A percentile compares a stretch with the other conserved stretches of the same genome.
These are phyloP conservation scores for Claviceps humidiphila DNA, from an alignment of 2,329 filamentous ascomycete genomes.

Conservation along the genomic window DNA sequence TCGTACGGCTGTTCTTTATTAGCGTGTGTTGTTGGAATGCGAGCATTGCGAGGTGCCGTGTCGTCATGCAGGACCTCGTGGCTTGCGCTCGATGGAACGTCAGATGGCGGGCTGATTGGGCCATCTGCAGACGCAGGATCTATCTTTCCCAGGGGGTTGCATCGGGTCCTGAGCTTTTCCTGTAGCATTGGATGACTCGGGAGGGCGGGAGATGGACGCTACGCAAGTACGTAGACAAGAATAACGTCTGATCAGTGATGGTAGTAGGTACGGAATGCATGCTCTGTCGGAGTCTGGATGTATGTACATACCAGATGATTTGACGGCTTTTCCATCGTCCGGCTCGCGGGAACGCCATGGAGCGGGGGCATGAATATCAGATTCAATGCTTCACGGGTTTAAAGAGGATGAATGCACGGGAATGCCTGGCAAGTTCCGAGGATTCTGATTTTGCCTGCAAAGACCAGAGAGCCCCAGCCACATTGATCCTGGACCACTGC, in stretches of 20 bases:
- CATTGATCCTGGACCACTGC: not conserved
- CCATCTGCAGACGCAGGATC: not conserved
- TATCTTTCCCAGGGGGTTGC: not conserved
- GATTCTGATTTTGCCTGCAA: not conserved
- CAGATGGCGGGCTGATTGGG: constrained; percentile 5
- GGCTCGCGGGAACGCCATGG: not conserved
- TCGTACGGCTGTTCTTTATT: too few relatives aligned
- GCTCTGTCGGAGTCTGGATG: too few relatives aligned
- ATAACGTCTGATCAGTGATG: too few relatives aligned
- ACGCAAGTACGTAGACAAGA: too few relatives aligned
- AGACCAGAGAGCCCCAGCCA: not conserved
- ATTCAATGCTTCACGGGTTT: not conserved
- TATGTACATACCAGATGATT: too few relatives aligned
- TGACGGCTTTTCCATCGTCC: not conserved
- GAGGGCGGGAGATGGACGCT: too few relatives aligned
- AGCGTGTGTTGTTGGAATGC: too few relatives aligned
- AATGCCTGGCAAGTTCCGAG: not conserved
- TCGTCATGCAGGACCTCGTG: constrained; percentile 3
- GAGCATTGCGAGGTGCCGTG: constrained; percentile 4
- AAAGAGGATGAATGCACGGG: not conserved
- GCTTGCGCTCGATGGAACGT: constrained; percentile 1
- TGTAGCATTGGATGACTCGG: not conserved
- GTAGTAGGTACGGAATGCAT: too few relatives aligned
- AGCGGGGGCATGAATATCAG: not conserved
- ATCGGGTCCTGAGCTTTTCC: not conserved